Percentiles rank a stretch among this genome's conserved stretches.
Conservation (phyloP, 1,139 yeast species). For the Blastobotrys malaysiensis region DNA sequence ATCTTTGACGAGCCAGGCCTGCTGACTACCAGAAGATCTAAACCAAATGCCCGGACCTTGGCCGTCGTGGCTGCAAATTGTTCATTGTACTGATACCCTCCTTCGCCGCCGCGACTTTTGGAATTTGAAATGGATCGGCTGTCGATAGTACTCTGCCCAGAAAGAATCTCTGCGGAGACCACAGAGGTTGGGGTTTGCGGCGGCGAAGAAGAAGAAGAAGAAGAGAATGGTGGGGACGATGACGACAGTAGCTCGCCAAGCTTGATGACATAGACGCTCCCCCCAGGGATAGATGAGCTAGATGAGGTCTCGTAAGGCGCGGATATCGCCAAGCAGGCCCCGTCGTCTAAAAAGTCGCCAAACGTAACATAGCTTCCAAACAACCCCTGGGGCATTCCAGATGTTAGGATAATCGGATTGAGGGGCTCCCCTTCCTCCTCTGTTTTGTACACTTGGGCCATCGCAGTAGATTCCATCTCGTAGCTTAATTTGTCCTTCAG, state of each 20-base stretch:
- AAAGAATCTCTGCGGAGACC: not conserved
- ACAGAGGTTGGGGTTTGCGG: no score
- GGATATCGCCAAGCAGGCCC: slow-evolving; percentile 42
- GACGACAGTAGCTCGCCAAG: not conserved
- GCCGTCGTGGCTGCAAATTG: slow-evolving; percentile 31
- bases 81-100: slow-evolving; percentile 13
- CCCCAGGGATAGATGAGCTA: slow-evolving; percentile 15
- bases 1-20: slow-evolving; percentile 34
- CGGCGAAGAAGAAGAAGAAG: no score
- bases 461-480: no score
- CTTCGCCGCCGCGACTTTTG: not conserved
- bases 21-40: slow-evolving; percentile 28
- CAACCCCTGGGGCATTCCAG: slow-evolving; percentile 23
- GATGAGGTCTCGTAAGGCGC: slow-evolving; percentile 41
- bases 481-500: no score
- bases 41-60: slow-evolving; percentile 16
- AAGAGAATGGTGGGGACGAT: not conserved
- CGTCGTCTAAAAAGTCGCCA: slow-evolving; percentile 37
- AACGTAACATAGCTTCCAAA: slow-evolving; percentile 41
- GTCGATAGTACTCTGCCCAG: no score
- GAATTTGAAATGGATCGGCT: not conserved
- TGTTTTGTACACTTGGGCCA: no score
- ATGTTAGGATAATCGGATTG: slow-evolving; percentile 19
- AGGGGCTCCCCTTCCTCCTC: no score
- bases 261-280: slow-evolving; percentile 21